Percentiles rank a stretch among this genome's conserved stretches.
phyloP scores from a whole-genome alignment of 176 grass and related monocot species.

The Stipa capillata region DNA sequence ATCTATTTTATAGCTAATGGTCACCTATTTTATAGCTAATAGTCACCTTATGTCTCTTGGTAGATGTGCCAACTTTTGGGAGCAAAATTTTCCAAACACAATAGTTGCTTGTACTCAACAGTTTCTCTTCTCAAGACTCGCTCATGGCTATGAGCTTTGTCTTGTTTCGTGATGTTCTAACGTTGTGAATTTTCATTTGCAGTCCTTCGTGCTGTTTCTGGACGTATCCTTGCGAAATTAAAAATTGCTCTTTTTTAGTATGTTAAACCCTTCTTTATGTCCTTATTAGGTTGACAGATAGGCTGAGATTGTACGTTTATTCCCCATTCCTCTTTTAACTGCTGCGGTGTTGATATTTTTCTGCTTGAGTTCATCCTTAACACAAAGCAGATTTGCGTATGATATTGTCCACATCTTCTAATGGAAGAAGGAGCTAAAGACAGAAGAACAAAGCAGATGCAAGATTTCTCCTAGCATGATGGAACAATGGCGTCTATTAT shows the following conservation, averaged over 20 bases:
- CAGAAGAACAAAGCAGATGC: background rate
- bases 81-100: background rate
- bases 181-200: conserved; percentile 27
- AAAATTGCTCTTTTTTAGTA: background rate
- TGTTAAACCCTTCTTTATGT: background rate
- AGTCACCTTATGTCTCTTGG: background rate
- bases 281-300: background rate
- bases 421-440: too few species aligned
- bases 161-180: conserved; percentile 19
- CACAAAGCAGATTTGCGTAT: conserved; percentile 68
- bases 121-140: background rate
- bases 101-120: background rate
- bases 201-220: conserved; percentile 96
- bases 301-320: background rate
- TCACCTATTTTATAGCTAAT: background rate
- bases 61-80: too few species aligned
- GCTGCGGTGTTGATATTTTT: background rate
- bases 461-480: background rate
- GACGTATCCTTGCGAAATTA: conserved; percentile 76
- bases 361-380: conserved; percentile 47
- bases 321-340: background rate
- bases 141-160: background rate
- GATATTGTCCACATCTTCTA: conserved; percentile 88
- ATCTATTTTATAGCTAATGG: background rate
- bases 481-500: background rate